Conservation (phyloP, 2,329 filamentous ascomycete species). For the Colletotrichum tanaceti region DNA sequence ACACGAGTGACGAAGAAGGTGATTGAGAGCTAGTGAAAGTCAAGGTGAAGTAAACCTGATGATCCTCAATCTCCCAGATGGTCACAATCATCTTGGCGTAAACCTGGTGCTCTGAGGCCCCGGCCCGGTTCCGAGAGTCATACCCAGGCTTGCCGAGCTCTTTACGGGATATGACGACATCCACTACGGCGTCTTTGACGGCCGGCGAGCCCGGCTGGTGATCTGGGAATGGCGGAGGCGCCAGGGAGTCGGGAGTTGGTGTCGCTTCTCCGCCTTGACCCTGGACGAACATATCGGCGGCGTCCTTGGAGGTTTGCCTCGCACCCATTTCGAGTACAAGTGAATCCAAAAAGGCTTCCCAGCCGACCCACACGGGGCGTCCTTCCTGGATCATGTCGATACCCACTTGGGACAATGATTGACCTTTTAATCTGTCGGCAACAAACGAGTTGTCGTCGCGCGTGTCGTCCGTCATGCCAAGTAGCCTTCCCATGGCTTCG, state of each 20-base stretch:
- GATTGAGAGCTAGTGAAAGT: slow-evolving; percentile 75
- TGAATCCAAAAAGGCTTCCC: slow-evolving; percentile 69
- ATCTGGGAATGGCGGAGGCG: slow-evolving; percentile 37
- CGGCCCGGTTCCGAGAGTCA: slow-evolving; percentile 50
- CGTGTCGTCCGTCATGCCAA: slow-evolving; percentile 66
- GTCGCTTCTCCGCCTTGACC: slow-evolving; percentile 50
- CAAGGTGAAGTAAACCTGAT: slow-evolving; percentile 76
- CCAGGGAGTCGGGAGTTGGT: slow-evolving; percentile 49
- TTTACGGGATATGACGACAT: slow-evolving; percentile 72
- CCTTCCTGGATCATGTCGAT: slow-evolving; percentile 80
- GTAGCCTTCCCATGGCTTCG: slow-evolving; percentile 77
- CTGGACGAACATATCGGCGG: slow-evolving; percentile 33
- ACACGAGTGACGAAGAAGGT: slow-evolving; percentile 48
- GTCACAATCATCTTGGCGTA: slow-evolving; percentile 82
- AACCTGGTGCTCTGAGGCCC: slow-evolving; percentile 55
- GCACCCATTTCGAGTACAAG: slow-evolving; percentile 58
- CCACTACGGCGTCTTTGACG: slow-evolving; percentile 71
- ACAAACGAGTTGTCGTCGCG: slow-evolving; percentile 55
- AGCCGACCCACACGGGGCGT: slow-evolving; percentile 67
- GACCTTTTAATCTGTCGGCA: slow-evolving; percentile 71
- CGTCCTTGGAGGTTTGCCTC: slow-evolving; percentile 40
- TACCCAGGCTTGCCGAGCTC: slow-evolving; percentile 55
- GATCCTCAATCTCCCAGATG: slow-evolving; percentile 76
- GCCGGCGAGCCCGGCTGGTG: slow-evolving; percentile 43
- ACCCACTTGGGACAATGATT: slow-evolving; percentile 75